Conservation (phyloP, 768 basidiomycete species). For the Collybia mongolica region DNA sequence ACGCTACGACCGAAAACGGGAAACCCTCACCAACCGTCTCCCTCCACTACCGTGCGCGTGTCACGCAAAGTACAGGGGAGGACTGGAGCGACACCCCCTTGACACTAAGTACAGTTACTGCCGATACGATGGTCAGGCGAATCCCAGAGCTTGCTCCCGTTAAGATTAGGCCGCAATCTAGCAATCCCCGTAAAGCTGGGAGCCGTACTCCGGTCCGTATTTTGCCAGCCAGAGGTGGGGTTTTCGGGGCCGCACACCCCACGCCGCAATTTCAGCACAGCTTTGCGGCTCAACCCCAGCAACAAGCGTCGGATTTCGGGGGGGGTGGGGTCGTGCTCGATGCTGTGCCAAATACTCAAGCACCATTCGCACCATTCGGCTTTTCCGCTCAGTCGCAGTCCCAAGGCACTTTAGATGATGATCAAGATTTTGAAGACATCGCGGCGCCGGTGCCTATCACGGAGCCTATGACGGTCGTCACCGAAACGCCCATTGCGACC, state of each 20-base stretch:
- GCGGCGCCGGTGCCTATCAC: conserved; percentile 18
- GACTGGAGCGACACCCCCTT: conserved; percentile 53
- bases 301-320: no score
- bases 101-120: conserved; percentile 43
- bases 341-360: no score
- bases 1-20: conserved; percentile 45
- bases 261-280: no score
- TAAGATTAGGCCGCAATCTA: conserved; percentile 22
- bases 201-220: no score
- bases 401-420: no score
- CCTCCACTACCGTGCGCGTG: conserved; percentile 54
- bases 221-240: no score
- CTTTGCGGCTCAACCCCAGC: no score
- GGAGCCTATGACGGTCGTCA: conserved; percentile 42
- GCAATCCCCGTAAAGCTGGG: no score
- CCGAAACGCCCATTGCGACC: conserved; percentile 51
- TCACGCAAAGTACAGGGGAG: conserved; percentile 58
- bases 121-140: conserved; percentile 27
- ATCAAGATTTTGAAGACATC: conserved; percentile 33
- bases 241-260: no score
- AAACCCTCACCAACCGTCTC: conserved; percentile 41
- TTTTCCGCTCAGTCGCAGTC: no score
- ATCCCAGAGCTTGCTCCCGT: conserved; percentile 33
- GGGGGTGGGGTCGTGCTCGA: no score
- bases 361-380: no score